Percentiles rank a stretch among this genome's conserved stretches.
Conservation (phyloP, 768 basidiomycete genomes). For the Royoungia palumana region DNA sequence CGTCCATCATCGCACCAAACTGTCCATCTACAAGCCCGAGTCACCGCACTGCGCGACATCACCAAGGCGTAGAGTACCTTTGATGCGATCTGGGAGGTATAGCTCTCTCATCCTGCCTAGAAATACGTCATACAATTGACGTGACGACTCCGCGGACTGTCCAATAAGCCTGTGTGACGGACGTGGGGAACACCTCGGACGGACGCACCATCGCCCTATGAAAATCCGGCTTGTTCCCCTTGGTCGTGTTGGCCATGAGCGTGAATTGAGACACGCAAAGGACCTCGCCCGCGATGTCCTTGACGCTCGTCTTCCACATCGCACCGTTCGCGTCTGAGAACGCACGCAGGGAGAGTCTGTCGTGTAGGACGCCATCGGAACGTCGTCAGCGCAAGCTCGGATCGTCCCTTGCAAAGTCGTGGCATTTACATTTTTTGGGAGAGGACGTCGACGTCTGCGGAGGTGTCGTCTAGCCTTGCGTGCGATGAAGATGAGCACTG, state of each 20-base stretch:
- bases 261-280: slow-evolving; percentile 97
- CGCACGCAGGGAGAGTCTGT: slow-evolving; percentile 67
- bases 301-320: slow-evolving; percentile 87
- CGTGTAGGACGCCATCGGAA: background rate
- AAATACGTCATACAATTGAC: slow-evolving; percentile 68
- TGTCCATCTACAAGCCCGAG: slow-evolving; percentile 60
- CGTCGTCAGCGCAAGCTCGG: slow-evolving; percentile 4
- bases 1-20: slow-evolving; percentile 97
- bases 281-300: slow-evolving; percentile 85
- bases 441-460: slow-evolving; percentile 64
- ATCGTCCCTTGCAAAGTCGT: background rate
- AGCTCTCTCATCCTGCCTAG: slow-evolving; percentile 59
- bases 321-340: slow-evolving; percentile 61
- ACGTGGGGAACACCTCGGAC: background rate
- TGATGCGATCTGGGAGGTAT: slow-evolving; percentile 74
- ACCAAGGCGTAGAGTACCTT: slow-evolving; percentile 48
- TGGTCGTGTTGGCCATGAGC: slow-evolving; percentile 78
- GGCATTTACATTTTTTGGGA: slow-evolving; percentile 73
- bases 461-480: slow-evolving; percentile 71
- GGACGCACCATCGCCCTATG: slow-evolving; percentile 82
- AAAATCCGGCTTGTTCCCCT: slow-evolving; percentile 91
- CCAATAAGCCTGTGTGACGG: background rate
- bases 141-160: slow-evolving; percentile 68
- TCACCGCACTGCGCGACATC: background rate
- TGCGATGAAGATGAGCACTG: slow-evolving; percentile 2